These are phyloP conservation scores for Amanita pallidorosea DNA, from an alignment of 768 basidiomycete species.

Conservation along the genomic window DNA sequence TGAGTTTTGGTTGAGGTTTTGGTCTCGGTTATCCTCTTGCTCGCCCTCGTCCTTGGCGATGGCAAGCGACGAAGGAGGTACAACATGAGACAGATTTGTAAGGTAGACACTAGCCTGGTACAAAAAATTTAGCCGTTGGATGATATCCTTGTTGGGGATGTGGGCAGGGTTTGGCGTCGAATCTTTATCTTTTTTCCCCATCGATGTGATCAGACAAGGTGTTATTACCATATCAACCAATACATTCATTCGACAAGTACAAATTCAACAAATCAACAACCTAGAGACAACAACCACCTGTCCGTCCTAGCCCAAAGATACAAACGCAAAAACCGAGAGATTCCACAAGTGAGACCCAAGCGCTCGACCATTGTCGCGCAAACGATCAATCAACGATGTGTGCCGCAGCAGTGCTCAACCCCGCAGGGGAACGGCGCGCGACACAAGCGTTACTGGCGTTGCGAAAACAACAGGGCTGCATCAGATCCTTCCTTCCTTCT, in stretches of 20 bases:
- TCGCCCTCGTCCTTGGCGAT: background rate
- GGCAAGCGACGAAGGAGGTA: constrained; percentile 4
- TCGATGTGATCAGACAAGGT: no score
- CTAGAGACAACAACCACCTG: background rate
- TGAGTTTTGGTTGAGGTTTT: no score
- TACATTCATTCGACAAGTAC: background rate
- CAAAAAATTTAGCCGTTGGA: constrained; percentile 78
- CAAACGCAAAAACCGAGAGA: constrained; percentile 1
- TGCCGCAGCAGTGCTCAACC: constrained; percentile 2
- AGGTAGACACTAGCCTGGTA: constrained; percentile 72
- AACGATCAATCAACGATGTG: background rate
- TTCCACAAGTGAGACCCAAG: constrained; percentile 2
- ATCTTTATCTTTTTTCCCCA: constrained; percentile 64
- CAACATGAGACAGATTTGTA: constrained; percentile 13
- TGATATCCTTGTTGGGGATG: constrained; percentile 20
- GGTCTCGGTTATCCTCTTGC: background rate
- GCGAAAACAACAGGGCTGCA: constrained; percentile 4
- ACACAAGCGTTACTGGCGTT: background rate
- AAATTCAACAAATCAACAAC: background rate
- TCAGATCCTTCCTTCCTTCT: constrained; percentile 5
- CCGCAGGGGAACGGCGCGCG: constrained; percentile 4
- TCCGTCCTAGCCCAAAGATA: background rate
- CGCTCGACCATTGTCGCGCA: constrained; percentile 5
- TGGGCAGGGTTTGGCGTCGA: constrained; percentile 45
- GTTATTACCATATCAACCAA: background rate